Evolutionary conservation across 768 basidiomycete species (phyloP).

Genomic region (Termitomyces sp.): DNA sequence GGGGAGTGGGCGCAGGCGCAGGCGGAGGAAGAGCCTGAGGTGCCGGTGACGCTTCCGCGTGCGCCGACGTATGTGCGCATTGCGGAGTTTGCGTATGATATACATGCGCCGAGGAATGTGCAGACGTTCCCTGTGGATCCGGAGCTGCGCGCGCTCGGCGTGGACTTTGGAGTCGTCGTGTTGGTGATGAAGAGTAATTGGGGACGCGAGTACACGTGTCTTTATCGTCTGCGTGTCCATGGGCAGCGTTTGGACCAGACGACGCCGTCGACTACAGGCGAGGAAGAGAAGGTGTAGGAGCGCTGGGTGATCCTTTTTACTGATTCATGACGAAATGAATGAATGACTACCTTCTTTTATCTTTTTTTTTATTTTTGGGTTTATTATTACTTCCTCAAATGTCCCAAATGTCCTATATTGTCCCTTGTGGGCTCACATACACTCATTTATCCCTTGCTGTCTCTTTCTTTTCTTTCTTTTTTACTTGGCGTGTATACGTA

Average conservation of each 20-base stretch:
- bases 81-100: conserved; percentile 60
- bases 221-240: conserved; percentile 83
- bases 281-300: conserved; percentile 16
- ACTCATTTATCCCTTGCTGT: too few species aligned
- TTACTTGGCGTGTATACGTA: not conserved
- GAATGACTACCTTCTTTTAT: not conserved
- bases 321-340: not conserved
- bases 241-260: conserved; percentile 47
- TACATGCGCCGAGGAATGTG: conserved; percentile 52
- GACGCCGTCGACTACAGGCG: conserved; percentile 22
- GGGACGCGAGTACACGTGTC: conserved; percentile 83
- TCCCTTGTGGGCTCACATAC: conserved; percentile 3
- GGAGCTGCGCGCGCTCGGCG: conserved; percentile 59
- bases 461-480: too few species aligned
- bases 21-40: conserved; percentile 29
- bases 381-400: not conserved
- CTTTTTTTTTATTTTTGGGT: not conserved
- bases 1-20: conserved; percentile 18
- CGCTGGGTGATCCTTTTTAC: too few species aligned
- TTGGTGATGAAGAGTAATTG: conserved; percentile 82
- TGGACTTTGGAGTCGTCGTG: conserved; percentile 85
- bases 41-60: conserved; percentile 44
- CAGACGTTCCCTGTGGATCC: conserved; percentile 77
- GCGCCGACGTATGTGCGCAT: conserved; percentile 54
- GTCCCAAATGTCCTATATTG: not conserved